Conservation (phyloP, 2,329 filamentous ascomycete genomes). For the Pestalotiopsis sp. region DNA sequence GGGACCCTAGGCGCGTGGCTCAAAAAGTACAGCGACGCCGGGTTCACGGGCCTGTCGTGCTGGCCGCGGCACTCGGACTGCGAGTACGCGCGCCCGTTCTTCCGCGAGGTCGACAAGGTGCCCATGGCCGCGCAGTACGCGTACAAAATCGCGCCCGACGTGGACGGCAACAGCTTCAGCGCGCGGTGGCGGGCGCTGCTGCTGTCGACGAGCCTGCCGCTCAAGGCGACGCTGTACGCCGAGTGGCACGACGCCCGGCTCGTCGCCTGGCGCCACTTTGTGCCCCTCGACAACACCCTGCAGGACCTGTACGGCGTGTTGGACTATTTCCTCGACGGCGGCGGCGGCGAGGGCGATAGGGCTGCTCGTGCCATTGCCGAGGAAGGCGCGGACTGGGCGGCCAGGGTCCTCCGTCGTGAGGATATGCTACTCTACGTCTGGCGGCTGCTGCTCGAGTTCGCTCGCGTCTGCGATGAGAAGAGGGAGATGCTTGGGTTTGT, state of each 20-base stretch:
- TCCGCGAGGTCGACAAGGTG: slow-evolving; percentile 22
- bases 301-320: slow-evolving; percentile 60
- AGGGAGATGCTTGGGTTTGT: slow-evolving; percentile 31
- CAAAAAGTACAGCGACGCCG: slow-evolving; percentile 26
- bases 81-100: slow-evolving; percentile 27
- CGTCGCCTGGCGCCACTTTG: slow-evolving; percentile 65
- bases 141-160: slow-evolving; percentile 61
- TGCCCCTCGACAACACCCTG: slow-evolving; percentile 63
- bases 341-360: slow-evolving; percentile 41
- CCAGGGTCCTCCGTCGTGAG: slow-evolving; percentile 53
- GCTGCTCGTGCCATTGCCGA: slow-evolving; percentile 53
- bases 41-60: slow-evolving; percentile 32
- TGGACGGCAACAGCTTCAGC: slow-evolving; percentile 60
- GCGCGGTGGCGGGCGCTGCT: slow-evolving; percentile 56
- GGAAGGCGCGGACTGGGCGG: slow-evolving; percentile 54
- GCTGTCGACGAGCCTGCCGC: slow-evolving; percentile 55
- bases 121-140: slow-evolving; percentile 39
- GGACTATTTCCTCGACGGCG: slow-evolving; percentile 56
- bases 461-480: slow-evolving; percentile 36
- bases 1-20: slow-evolving; percentile 30
- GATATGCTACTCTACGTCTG: slow-evolving; percentile 61
- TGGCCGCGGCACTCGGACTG: slow-evolving; percentile 27
- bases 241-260: slow-evolving; percentile 68
- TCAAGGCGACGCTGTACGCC: slow-evolving; percentile 65
- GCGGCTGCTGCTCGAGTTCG: slow-evolving; percentile 51